phyloP scores from a whole-genome alignment of 1,284 basidiomycete genomes.

The Ustilago tritici region DNA sequence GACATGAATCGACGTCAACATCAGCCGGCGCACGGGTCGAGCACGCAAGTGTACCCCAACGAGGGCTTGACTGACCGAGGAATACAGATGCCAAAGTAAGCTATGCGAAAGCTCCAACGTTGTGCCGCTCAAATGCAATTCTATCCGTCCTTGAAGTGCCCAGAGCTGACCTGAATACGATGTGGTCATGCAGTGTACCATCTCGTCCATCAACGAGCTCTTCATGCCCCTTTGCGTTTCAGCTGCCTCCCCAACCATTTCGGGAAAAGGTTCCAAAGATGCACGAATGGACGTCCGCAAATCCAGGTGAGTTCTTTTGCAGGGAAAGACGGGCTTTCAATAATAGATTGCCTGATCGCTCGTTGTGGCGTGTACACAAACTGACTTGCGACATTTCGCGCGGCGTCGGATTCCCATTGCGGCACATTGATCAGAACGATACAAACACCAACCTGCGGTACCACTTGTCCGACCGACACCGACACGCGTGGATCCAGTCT shows the following conservation, averaged over 20 bases:
- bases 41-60: neutral
- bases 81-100: neutral
- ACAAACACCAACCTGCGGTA: neutral
- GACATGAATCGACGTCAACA: neutral
- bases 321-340: neutral
- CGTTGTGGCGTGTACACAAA: neutral
- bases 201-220: slow-evolving; percentile 21
- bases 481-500: neutral
- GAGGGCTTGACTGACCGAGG: neutral
- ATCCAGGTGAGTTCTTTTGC: slow-evolving; percentile 12
- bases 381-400: neutral
- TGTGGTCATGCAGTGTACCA: neutral
- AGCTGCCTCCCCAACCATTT: slow-evolving; percentile 21
- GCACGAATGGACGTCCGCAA: neutral
- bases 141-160: neutral
- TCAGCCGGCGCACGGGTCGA: neutral
- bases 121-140: no score
- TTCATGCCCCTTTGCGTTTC: slow-evolving; percentile 37
- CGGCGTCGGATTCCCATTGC: neutral
- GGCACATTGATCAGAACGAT: neutral
- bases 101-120: neutral
- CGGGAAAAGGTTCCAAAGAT: slow-evolving; percentile 11
- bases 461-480: neutral
- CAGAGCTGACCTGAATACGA: neutral
- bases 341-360: no score